These are phyloP conservation scores for Lecanicillium sp. DNA, from an alignment of 2,329 filamentous ascomycete genomes.

Conservation along the genomic window DNA sequence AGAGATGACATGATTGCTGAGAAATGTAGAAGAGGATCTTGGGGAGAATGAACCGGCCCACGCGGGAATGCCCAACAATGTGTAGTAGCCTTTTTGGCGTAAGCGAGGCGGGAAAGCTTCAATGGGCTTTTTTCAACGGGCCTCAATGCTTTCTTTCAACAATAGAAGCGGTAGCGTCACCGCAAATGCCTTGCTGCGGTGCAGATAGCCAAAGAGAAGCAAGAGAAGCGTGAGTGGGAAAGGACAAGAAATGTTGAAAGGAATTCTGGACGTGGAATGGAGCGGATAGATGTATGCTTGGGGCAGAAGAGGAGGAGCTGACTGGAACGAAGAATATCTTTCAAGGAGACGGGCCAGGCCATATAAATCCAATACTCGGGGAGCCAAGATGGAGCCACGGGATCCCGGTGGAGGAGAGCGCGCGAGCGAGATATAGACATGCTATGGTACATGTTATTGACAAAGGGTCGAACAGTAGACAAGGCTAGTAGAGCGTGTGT, in stretches of 20 bases:
- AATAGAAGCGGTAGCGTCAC: constrained; percentile 1
- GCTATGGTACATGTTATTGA: constrained; percentile 8
- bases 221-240: constrained; percentile 22
- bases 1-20: constrained; percentile 26
- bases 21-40: neutral
- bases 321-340: constrained; percentile 29
- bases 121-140: too few relatives aligned
- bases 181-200: constrained; percentile 2
- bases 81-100: constrained; percentile 2
- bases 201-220: constrained; percentile 5
- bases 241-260: constrained; percentile 35
- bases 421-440: constrained; percentile 13
- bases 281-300: constrained; percentile 32
- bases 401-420: constrained; percentile 14
- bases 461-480: neutral
- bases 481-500: constrained; percentile 5
- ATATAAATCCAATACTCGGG: constrained; percentile 31
- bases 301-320: constrained; percentile 21
- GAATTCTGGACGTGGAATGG: constrained; percentile 36
- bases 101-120: too few relatives aligned
- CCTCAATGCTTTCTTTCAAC: neutral
- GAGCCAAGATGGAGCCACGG: neutral
- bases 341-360: constrained; percentile 21
- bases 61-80: constrained; percentile 9
- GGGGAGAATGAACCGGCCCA: neutral